Percentiles rank a stretch among this genome's conserved stretches.
These are phyloP conservation scores for Phtheirospermum japonicum DNA, from an alignment of 257 asterid species.

Conservation along the genomic window DNA sequence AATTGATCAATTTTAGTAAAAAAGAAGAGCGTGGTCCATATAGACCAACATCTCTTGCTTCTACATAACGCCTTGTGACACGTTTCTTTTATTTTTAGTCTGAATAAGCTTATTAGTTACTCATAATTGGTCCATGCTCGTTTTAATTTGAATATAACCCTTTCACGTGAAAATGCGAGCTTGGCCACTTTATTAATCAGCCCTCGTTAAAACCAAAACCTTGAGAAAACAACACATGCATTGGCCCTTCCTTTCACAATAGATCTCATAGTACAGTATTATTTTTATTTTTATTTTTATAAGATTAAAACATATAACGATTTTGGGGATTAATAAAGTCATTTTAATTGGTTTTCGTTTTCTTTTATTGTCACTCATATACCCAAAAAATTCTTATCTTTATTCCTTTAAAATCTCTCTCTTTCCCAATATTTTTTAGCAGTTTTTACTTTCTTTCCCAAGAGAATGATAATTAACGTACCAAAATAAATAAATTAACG, in stretches of 20 bases:
- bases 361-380: no score
- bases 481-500: no score
- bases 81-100: no score
- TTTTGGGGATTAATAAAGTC: no score
- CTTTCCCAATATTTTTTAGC: no score
- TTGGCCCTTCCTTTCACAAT: slow-evolving; percentile 4
- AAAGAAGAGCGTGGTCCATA: not conserved
- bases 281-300: not conserved
- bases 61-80: slow-evolving; percentile 29
- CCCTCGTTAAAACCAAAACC: not conserved
- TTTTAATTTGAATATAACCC: not conserved
- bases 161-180: not conserved
- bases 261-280: not conserved
- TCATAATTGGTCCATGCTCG: not conserved
- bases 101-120: slow-evolving; percentile 24
- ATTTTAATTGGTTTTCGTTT: no score
- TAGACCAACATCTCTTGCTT: slow-evolving; percentile 67
- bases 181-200: not conserved
- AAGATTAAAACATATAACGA: no score
- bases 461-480: no score
- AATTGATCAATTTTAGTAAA: not conserved
- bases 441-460: no score
- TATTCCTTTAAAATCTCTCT: no score
- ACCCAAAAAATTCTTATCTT: no score
- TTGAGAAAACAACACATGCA: not conserved